phyloP scores from a whole-genome alignment of 2,329 filamentous ascomycete genomes.

The Colletotrichum salicis region DNA sequence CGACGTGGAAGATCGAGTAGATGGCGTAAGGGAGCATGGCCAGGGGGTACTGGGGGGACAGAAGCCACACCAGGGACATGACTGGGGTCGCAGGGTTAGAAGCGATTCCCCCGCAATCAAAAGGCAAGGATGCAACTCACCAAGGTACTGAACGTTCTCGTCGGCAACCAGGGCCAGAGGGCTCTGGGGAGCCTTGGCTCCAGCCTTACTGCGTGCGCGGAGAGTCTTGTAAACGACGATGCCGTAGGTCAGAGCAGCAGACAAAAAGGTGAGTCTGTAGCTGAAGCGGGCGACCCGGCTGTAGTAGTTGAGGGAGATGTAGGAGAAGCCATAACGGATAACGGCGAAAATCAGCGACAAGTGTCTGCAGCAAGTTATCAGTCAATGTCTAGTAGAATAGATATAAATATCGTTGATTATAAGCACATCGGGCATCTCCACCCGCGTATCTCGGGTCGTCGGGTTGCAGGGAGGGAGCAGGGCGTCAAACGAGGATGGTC shows the following conservation, averaged over 20 bases:
- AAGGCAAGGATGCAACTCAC: conserved; percentile 64
- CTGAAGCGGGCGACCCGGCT: conserved; percentile 80
- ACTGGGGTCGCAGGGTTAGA: conserved; percentile 59
- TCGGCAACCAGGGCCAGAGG: conserved; percentile 77
- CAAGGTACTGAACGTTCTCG: conserved; percentile 97
- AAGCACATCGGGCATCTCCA: conserved; percentile 1
- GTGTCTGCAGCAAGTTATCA: conserved; percentile 67
- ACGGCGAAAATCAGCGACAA: conserved; percentile 86
- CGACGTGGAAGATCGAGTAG: conserved; percentile 98
- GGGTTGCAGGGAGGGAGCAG: conserved; percentile 26
- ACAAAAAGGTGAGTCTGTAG: conserved; percentile 90
- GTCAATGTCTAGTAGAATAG: background rate
- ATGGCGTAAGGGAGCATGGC: conserved; percentile 94
- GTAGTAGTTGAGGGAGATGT: conserved; percentile 88
- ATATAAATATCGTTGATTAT: background rate
- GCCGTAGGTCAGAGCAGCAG: conserved; percentile 91
- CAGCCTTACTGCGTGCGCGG: conserved; percentile 82
- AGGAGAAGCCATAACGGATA: conserved; percentile 84
- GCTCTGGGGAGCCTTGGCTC: conserved; percentile 69
- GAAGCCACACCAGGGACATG: conserved; percentile 96
- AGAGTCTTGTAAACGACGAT: conserved; percentile 99
- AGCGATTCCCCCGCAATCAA: too few species aligned
- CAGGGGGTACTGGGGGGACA: conserved; percentile 87
- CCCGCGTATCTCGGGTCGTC: conserved; percentile 4
- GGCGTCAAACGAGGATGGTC: conserved; percentile 29